Evolutionary conservation across 495 filamentous ascomycete genomes (phyloP), one percentile per base, ranked within the genome.

Genomic region (Trichoderma asperelloides): DNA sequence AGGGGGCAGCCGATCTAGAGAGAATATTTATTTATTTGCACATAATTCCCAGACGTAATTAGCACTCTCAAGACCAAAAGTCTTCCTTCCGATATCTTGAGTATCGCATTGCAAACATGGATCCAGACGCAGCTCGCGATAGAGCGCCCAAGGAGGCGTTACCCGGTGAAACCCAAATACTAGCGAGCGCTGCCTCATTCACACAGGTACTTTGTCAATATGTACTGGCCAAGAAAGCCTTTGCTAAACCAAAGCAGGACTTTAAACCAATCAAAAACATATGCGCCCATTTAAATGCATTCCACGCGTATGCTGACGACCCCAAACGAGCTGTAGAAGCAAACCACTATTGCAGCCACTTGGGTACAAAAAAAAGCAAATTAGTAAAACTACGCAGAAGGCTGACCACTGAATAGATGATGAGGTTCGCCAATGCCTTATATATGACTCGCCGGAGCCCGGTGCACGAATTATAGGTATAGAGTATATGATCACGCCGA

Each of bases 401-500:
- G 33, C 63, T 68, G 41, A 76, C 68, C 60, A 40, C 23, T 23
- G 39, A 2, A 16, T 45, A 75, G 79, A 80, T 21, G 41, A 65
- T 18, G 64, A 65, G 1, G 77, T 79, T 66, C 85, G 91, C 25
- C 91, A 93, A 81, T 97, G 94, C 72, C 83, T 97, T 47, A 85
- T 97, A 64, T 96, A 96, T 81, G 91, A 94, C 76, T 82, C 83
- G 1, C 78, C 86, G 0, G 76, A 77, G 0, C 77, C 83, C 21
- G 86, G 86, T 60, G 91, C 92, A 11, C 82, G 88, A 2, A 80
- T 96, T 15, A 88, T 96, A 68, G 92, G 93, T 45, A 81, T 97
- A 69, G 94, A 97, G 77, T 97, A 97, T 81, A 95, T 97, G 92
- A 89, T 97, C 72, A 86, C 86, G 3, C 86, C 87, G 0, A 76